Evolutionary conservation across 768 basidiomycete species (phyloP), one percentile per base, ranked within the genome.

Genomic region (Podaxis sp.): DNA sequence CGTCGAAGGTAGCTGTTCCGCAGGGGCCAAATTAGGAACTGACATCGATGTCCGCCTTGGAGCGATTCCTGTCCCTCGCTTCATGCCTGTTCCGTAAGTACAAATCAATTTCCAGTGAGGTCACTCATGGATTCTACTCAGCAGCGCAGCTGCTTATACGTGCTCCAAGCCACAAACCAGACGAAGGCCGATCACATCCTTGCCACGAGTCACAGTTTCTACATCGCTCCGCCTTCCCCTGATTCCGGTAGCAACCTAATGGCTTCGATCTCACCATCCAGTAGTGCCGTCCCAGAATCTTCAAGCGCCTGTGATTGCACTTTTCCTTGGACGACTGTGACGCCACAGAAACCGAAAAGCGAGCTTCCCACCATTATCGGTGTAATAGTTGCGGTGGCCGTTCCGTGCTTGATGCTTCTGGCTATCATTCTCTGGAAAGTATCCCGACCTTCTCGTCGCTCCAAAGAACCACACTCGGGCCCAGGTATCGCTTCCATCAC

Each of bases 161-260:
- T 48, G n/a, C n/a, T 57, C 11, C 28, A 36, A 2, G 44, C 47
- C 7, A 25, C 25, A 18, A 57, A 36, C 18, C 46, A 37, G 21
- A 57, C 56, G 9, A 50, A 57, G 13, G 13, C 1, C 10, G 32
- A 23, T 14, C 44, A 46, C 36, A 50, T 57, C 6, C 44, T 57
- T 13, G 56, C 46, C 14, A 57, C 47, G 6, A 57, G 56, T 38
- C 37, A 57, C 32, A 57, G 56, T 18, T 57, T 57, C 32, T 27
- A 23, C 25, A 2, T 57, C 18, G 3, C 23, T 6, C 47, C 47
- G 21, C 7, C 18, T 5, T 25, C 44, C 2, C 21, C 14, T 10
- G 21, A 47, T 9, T 21, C 32, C 7, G 16, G n/a, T 21, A 38
- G 18, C 7, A 48, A 48, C 6, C 5, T 14, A 21, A 36, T 37